Base-by-base conservation (phyloP, 306 rosid species). In the Clitoria ternatea region DNA sequence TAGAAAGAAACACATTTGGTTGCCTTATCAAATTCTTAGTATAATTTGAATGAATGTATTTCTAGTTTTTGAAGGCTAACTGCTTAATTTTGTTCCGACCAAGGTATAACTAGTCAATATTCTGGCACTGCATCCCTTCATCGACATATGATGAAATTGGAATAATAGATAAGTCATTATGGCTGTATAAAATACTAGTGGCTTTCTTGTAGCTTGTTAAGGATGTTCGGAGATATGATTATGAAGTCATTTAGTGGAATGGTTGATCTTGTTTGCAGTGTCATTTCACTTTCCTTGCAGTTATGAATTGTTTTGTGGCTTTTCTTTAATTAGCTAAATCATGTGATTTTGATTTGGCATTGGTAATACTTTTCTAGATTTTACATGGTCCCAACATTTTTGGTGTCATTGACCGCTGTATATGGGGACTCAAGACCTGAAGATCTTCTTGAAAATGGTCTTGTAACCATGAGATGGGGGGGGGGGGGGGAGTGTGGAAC, bases 91-190 rank as follows among this genome's bases (percentile, higher is more conserved):
- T 76, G 37, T 69, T 19, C 18, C 9, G 36, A 20, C 48, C 20
- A 27, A 73, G 26, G 63, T 12, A 42, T 43, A 24, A 24, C 37
- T 22, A 74, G 63, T 73, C 4, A 40, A 48, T 63, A 32, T 54
- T 63, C 39, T 55, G 44, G 72, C 30, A 33, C 52, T 36, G 57
- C 22, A 49, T 52, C 43, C 11, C 5, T 42, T 74, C 2, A 5
- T 14, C 43, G 66, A 40, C 42, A 66, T 59, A 59, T 20, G 48
- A 56, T 56, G 39, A 67, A 59, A 42, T 44, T 44, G 69, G 57
- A 20, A 43, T 54, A 6, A 27, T 44, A 20, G 32, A 50, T 17
- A 11, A 53, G 20, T 37, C n/a, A 54, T 47, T 62, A 44, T 62
- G 29, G 56, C 49, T 24, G 67, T 17, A 61, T 52, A 50, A 40